Base-by-base conservation (phyloP, 257 asterid genomes). In the Penstemon barbatus region DNA sequence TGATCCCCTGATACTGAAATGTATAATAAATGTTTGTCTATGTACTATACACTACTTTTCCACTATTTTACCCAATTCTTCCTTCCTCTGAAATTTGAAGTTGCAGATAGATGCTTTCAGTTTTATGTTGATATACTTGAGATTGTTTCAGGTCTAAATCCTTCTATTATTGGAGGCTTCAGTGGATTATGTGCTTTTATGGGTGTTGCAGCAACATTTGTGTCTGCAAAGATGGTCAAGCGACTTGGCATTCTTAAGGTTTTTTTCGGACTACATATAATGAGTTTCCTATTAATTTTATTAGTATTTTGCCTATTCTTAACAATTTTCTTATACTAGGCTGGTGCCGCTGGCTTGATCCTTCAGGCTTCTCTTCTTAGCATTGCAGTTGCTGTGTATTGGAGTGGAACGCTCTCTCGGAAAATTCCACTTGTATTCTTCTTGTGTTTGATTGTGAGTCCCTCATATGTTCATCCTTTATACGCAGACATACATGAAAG, bases 291-390 rank as follows among this genome's bases (percentile, higher is more conserved):
- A 15, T 68, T 41, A 41, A 12, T 71, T 66, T 40, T 52, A 55
- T 37, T 61, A 3, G 42, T 49, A 25, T 69, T 66, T 36, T 57
- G 64, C 68, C 57, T 48, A 65, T 69, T 75, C 62, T 74, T 60
- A 68, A 19, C 11, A 62, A 58, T 69, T 71, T 69, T 73, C 67
- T 71, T 53, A 63, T 75, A 64, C 74, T 83, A 93, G 99, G 96
- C 99, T 79, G 99, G 97, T 74, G 97, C 97, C 50, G 96, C 87
- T 82, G 97, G 97, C 69, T 82, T 90, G 69, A 76, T 90, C 65
- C 66, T 93, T 61, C 97, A 93, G 83, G 99, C 97, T 71, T 83
- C 92, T 54, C 85, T 90, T 78, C 94, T 93, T 70, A 76, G 89
- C 51, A 66, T 80, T 6, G 97, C 99, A 25, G 95, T 88, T 71